These are phyloP conservation scores for Pulchroboletus neoregius DNA, from an alignment of 1,284 basidiomycete species.

Conservation along the genomic window DNA sequence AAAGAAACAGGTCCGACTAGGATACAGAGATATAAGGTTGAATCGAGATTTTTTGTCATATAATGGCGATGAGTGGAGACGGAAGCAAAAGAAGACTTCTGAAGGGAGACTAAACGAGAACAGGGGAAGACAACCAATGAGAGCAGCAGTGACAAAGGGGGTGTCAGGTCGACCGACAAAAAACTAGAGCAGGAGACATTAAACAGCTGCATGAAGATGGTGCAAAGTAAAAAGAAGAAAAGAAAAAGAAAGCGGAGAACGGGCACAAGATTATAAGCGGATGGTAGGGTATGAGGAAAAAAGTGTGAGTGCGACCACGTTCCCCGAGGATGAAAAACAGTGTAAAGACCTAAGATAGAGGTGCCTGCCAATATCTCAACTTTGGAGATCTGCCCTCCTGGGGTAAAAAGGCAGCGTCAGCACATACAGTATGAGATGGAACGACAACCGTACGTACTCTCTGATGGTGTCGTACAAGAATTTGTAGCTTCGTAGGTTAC, in stretches of 20 bases:
- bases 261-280: slow-evolving; percentile 21
- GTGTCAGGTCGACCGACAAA: slow-evolving; percentile 16
- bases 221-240: background rate
- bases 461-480: slow-evolving; percentile 88
- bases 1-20: slow-evolving; percentile 28
- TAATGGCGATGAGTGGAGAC: slow-evolving; percentile 18
- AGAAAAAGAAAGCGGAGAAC: slow-evolving; percentile 1
- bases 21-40: slow-evolving; percentile 28
- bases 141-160: slow-evolving; percentile 20
- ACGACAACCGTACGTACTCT: slow-evolving; percentile 56
- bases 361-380: slow-evolving; percentile 34
- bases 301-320: slow-evolving; percentile 7
- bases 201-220: slow-evolving; percentile 16
- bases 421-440: slow-evolving; percentile 6
- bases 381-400: slow-evolving; percentile 46
- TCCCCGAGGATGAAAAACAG: background rate
- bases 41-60: slow-evolving; percentile 32
- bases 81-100: slow-evolving; percentile 1
- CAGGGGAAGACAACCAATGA: slow-evolving; percentile 15
- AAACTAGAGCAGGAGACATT: slow-evolving; percentile 20
- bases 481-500: slow-evolving; percentile 91
- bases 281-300: slow-evolving; percentile 30
- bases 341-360: slow-evolving; percentile 10
- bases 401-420: slow-evolving; percentile 17
- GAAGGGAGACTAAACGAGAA: background rate